Evolutionary conservation across 2,329 filamentous ascomycete genomes (phyloP), one percentile per base, ranked within the genome.

Genomic region (Colletotrichum magnum): DNA sequence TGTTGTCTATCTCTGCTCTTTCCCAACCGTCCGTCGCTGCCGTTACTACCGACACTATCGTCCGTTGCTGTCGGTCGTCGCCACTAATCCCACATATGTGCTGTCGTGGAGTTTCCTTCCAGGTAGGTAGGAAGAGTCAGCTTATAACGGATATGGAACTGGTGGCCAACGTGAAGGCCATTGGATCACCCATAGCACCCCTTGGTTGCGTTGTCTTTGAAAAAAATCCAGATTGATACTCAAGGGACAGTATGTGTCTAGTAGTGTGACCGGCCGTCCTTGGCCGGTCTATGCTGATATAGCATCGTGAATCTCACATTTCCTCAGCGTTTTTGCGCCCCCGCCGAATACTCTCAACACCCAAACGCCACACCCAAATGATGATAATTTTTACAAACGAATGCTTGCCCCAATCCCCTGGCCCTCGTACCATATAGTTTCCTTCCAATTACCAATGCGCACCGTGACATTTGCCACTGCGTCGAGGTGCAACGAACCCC

Each of bases 401-500:
- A 93, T 85, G 73, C 85, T 88, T 4, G 93, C 92, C 13, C 90
- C 91, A 72, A 95, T 93, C 0, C 92, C 92, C 70, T 84, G 85
- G 0, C 93, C 92, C 41, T 84, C 80, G 75, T 93, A 95, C 84
- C 91, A 90, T 15, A 98, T 80, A 26, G 82, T 85, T 79, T 96
- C 90, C 59, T 85, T 87, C 90, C 94, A 98, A 74, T 88, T 82
- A 9, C 92, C 94, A 65, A 98, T 82, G 73, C 89, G 86, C 6
- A 98, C 84, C 1, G 90, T 90, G 1, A 97, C 92, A 50, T 90
- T 85, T 1, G 95, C 96, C 74, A 86, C 85, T 1, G 94, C 94
- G 79, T 94, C 93, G 69, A 98, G 80, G 79, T 92, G 93, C 73
- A 98, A 79, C 26, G 85, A 86, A 0, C 95, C 95, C 1, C 95